A percentile compares a stretch with the other conserved stretches of the same genome.
Conservation (phyloP, 2,329 filamentous ascomycete genomes). For the Paecilomyces sp. region DNA sequence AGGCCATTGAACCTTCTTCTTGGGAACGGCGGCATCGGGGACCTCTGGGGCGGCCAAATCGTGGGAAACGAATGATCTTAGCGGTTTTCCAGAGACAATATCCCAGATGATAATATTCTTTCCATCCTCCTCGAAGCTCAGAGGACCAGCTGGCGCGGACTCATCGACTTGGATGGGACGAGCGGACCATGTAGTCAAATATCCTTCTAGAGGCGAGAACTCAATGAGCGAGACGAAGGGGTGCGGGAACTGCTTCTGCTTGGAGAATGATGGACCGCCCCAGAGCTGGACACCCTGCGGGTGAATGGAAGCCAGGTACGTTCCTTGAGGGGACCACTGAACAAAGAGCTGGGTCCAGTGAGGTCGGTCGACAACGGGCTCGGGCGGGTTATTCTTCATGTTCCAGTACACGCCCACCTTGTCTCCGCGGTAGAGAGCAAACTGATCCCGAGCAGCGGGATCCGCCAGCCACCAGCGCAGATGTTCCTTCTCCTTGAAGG, state of each 20-base stretch:
- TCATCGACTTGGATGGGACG: conserved; percentile 88
- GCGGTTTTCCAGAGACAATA: conserved; percentile 76
- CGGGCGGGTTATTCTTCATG: conserved; percentile 85
- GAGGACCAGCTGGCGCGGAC: conserved; percentile 60
- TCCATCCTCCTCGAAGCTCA: conserved; percentile 88
- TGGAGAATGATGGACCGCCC: conserved; percentile 83
- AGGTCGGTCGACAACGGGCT: conserved; percentile 81
- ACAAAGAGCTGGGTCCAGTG: conserved; percentile 99
- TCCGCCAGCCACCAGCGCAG: conserved; percentile 90
- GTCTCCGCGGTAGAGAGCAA: conserved; percentile 88
- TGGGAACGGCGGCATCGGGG: conserved; percentile 55
- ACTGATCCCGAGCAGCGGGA: conserved; percentile 83
- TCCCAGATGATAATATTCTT: conserved; percentile 99
- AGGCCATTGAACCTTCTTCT: conserved; percentile 95
- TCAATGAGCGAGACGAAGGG: conserved; percentile 93
- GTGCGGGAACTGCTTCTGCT: conserved; percentile 89
- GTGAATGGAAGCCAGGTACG: conserved; percentile 90
- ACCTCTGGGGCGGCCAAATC: conserved; percentile 59
- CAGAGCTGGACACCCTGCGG: conserved; percentile 94
- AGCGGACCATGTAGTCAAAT: conserved; percentile 94
- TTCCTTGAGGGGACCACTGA: conserved; percentile 94
- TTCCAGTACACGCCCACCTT: conserved; percentile 97
- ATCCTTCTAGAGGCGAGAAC: conserved; percentile 89
- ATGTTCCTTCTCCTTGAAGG: conserved; percentile 89
- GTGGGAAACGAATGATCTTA: conserved; percentile 88